Evolutionary conservation across 139 green algal species (phyloP).

Genomic region (Trebouxia sp.): DNA sequence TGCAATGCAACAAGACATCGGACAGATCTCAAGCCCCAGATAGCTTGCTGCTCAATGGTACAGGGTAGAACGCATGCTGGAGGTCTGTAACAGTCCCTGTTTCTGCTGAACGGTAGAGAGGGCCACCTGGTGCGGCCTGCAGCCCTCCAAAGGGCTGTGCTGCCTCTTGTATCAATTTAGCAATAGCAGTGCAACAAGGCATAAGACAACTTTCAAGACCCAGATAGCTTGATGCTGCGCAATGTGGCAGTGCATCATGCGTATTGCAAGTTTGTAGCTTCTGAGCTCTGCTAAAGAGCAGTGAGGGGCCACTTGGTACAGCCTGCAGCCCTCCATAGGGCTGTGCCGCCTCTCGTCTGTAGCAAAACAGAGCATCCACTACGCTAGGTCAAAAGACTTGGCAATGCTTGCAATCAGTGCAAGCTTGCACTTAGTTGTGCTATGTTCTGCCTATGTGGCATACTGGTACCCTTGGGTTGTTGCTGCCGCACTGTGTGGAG

Average conservation of each 20-base stretch:
- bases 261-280: neutral
- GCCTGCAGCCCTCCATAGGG: slow-evolving; percentile 38
- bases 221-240: neutral
- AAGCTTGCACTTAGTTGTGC: neutral
- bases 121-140: slow-evolving; percentile 73
- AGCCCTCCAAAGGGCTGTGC: slow-evolving; percentile 25
- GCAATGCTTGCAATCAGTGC: too few species aligned
- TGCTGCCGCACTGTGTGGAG: too few species aligned
- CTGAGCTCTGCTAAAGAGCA: neutral
- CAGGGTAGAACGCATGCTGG: neutral
- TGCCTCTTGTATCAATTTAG: slow-evolving; percentile 89
- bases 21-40: neutral
- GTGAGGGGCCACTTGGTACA: slow-evolving; percentile 69
- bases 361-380: neutral
- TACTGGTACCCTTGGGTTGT: neutral
- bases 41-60: neutral
- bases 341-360: slow-evolving; percentile 62
- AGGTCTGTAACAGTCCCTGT: neutral
- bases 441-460: neutral
- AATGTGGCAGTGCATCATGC: too few species aligned
- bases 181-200: too few species aligned
- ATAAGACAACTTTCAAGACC: neutral
- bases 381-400: neutral
- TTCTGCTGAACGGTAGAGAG: slow-evolving; percentile 47
- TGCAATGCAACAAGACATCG: too few species aligned